Base-by-base conservation (phyloP, 140 eudicot species). In the Stevia rebaudiana region DNA sequence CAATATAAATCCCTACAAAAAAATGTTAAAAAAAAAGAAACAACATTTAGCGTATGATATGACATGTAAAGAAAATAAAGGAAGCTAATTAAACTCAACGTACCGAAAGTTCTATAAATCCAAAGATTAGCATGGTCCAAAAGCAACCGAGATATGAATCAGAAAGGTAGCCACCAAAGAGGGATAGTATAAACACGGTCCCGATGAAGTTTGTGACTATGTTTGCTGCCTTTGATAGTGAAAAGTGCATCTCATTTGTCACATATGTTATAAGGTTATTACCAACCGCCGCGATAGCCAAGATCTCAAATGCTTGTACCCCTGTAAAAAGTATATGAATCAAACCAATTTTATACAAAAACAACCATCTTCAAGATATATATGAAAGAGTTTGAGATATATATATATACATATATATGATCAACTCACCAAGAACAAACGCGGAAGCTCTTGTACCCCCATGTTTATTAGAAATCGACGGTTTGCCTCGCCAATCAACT, bases 231-330 rank as follows among this genome's bases (percentile, higher is more conserved):
- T 82, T 76, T 9, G 99, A 79, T 36, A 88, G 65, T 0, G 99
- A 73, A 73, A 68, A 94, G 76, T 94, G 96, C 99, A 94, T 94
- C 88, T 88, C 96, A 54, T 78, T 86, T 65, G 82, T 83, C 69
- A 88, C 82, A 65, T 94, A 94, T 8, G 95, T 88, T 73, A 94
- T 88, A 36, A 94, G 86, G 46, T 94, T 94, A 78, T 88, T 94
- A 64, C 97, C 99, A 51, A 88, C 97, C 22, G 99, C 97, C 11
- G 95, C 97, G 68, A 88, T 88, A 18, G 83, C 99, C 96, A 94
- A 85, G 71, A 85, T 94, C 82, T 94, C 99, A 72, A 88, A 94
- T 19, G 82, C 82, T 74, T 85, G 97, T 1, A 94, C 76, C 69
- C 95, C 99, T 94, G 84, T 79, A 86, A 64, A 55, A 63, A 53